phyloP scores from a whole-genome alignment of 140 eudicot species.

The Stevia rebaudiana region DNA sequence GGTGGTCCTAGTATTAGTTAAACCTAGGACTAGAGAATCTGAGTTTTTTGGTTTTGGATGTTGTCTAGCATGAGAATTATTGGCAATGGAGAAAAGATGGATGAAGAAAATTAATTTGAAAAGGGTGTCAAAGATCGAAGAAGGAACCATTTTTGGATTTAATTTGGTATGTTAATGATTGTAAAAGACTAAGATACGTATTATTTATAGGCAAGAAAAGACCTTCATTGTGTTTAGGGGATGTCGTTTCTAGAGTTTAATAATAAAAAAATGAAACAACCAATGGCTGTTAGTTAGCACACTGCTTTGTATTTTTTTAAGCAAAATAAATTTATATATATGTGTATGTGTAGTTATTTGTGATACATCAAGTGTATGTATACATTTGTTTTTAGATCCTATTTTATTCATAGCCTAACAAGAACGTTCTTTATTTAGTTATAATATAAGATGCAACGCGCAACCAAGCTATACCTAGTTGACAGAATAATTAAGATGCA shows the following conservation, averaged over 20 bases:
- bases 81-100: slow-evolving; percentile 25
- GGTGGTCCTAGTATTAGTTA: slow-evolving; percentile 42
- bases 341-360: no score
- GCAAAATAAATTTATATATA: no score
- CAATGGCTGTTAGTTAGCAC: not conserved
- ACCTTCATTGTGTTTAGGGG: not conserved
- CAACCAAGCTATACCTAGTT: no score
- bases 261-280: not conserved
- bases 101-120: slow-evolving; percentile 27
- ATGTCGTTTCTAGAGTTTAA: slow-evolving; percentile 1
- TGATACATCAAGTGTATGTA: no score
- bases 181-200: slow-evolving; percentile 14
- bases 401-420: no score
- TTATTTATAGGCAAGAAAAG: slow-evolving; percentile 32
- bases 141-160: slow-evolving; percentile 25
- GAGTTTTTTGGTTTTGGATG: slow-evolving; percentile 23
- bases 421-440: no score
- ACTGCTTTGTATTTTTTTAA: not conserved
- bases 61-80: slow-evolving; percentile 39
- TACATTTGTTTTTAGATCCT: no score
- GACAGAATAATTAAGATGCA: no score
- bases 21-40: slow-evolving; percentile 52
- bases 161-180: slow-evolving; percentile 1
- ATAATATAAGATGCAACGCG: no score
- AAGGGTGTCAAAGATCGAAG: slow-evolving; percentile 12